phyloP scores from a whole-genome alignment of 768 basidiomycete species.

The Podaxis pistillaris region DNA sequence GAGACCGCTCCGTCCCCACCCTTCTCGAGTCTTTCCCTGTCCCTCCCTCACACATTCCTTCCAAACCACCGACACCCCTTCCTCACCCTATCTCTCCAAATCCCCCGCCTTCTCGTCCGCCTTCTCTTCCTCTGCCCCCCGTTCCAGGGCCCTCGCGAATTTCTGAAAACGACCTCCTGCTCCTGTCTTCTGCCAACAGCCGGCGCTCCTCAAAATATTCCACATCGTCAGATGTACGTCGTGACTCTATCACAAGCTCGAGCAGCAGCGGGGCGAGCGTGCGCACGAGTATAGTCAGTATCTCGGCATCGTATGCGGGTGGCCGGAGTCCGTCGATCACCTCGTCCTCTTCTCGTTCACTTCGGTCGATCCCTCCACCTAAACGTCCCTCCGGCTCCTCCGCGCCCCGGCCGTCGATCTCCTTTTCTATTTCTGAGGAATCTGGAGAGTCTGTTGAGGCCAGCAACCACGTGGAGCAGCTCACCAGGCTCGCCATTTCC shows the following conservation, averaged over 20 bases:
- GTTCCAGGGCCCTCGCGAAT: conserved; percentile 62
- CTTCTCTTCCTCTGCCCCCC: conserved; percentile 59
- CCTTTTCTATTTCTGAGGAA: conserved; percentile 27
- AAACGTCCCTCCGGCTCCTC: conserved; percentile 21
- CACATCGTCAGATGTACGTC: conserved; percentile 13
- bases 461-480: conserved; percentile 11
- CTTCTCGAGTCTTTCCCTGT: conserved; percentile 41
- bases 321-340: conserved; percentile 1
- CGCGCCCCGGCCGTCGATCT: conserved; percentile 23
- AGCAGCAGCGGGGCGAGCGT: conserved; percentile 17
- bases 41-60: conserved; percentile 42
- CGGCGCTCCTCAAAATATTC: conserved; percentile 26
- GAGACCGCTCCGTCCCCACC: conserved; percentile 21
- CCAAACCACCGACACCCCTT: conserved; percentile 19
- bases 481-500: conserved; percentile 23
- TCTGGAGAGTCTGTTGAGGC: conserved; percentile 3
- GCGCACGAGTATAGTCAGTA: background rate
- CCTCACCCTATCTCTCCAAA: conserved; percentile 31
- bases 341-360: conserved; percentile 15
- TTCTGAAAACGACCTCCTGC: conserved; percentile 44
- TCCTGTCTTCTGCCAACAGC: conserved; percentile 29
- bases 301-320: background rate
- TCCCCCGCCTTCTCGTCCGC: conserved; percentile 60
- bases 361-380: conserved; percentile 9
- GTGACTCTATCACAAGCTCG: conserved; percentile 23